Conservation (phyloP, 208 protist genomes). For the Phytomonas serpens region DNA sequence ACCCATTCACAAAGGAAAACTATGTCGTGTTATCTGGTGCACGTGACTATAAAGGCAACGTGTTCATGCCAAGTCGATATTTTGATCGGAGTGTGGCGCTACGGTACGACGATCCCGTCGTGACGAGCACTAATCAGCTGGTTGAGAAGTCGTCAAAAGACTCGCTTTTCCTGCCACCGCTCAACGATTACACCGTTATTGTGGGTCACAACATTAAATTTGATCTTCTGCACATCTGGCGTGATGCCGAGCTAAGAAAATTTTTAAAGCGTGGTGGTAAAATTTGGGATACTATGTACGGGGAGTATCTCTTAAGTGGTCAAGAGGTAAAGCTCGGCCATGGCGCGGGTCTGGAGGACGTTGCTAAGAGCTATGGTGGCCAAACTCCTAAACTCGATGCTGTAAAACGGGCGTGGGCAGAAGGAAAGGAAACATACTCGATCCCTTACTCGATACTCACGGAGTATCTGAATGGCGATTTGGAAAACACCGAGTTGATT, state of each 20-base stretch:
- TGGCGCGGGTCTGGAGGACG: constrained; percentile 79
- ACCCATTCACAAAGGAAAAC: constrained; percentile 87
- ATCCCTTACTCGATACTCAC: constrained; percentile 76
- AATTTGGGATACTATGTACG: constrained; percentile 94
- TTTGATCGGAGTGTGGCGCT: constrained; percentile 69
- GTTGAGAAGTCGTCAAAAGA: constrained; percentile 71
- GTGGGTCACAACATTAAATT: constrained; percentile 94
- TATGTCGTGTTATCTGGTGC: constrained; percentile 85
- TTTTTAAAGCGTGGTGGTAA: constrained; percentile 81
- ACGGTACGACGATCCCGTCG: constrained; percentile 69
- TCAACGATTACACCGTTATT: constrained; percentile 87
- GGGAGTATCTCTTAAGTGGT: constrained; percentile 85
- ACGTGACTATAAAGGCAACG: constrained; percentile 81
- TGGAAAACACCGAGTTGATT: constrained; percentile 89
- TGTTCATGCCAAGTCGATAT: constrained; percentile 81
- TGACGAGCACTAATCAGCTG: constrained; percentile 48
- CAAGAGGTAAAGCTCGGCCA: constrained; percentile 81
- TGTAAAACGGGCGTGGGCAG: constrained; percentile 86
- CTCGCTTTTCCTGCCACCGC: constrained; percentile 81
- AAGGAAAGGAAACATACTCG: constrained; percentile 86
- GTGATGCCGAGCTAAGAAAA: constrained; percentile 66
- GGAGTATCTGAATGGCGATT: constrained; percentile 87
- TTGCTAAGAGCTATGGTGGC: constrained; percentile 88
- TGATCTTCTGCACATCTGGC: constrained; percentile 87
- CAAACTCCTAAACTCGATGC: constrained; percentile 82